phyloP scores from a whole-genome alignment of 108 stramenopile species.

The Cylindrotheca fusiformis region DNA sequence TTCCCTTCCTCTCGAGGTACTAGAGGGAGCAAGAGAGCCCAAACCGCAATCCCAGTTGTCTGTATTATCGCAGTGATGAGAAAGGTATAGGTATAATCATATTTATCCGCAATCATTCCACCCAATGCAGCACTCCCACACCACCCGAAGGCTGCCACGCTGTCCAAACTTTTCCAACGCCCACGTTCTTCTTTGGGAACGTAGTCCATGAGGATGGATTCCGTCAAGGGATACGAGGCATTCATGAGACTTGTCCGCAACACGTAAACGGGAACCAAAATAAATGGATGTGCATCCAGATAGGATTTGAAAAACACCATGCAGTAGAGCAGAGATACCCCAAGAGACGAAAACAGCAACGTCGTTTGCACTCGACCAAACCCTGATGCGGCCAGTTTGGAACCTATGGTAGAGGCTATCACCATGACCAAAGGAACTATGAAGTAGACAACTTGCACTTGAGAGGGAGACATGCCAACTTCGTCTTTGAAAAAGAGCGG shows the following conservation, averaged over 20 bases:
- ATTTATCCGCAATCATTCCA: constrained; percentile 56
- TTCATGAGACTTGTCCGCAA: constrained; percentile 63
- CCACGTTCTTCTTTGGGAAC: constrained; percentile 58
- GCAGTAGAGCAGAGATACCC: constrained; percentile 32
- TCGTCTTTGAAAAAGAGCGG: constrained; percentile 79
- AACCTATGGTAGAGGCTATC: constrained; percentile 13
- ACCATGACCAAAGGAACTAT: constrained; percentile 38
- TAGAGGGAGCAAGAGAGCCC: constrained; percentile 36
- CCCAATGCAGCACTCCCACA: constrained; percentile 75
- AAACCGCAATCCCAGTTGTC: constrained; percentile 23
- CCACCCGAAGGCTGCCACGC: constrained; percentile 69
- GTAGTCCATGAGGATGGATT: constrained; percentile 66
- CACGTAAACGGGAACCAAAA: constrained; percentile 53
- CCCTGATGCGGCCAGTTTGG: constrained; percentile 11
- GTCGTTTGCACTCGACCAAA: constrained; percentile 51
- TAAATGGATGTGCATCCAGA: constrained; percentile 29
- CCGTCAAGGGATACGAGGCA: constrained; percentile 43
- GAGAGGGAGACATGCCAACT: constrained; percentile 52
- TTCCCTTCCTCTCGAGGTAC: constrained; percentile 47
- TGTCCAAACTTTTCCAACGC: constrained; percentile 66
- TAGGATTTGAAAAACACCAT: constrained; percentile 52
- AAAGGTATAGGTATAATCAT: constrained; percentile 66
- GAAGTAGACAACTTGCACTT: constrained; percentile 57
- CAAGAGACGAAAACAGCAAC: constrained; percentile 31
- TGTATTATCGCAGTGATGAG: constrained; percentile 66